Evolutionary conservation across 805 yeast species (phyloP).

Genomic region (Candida hispaniensis): DNA sequence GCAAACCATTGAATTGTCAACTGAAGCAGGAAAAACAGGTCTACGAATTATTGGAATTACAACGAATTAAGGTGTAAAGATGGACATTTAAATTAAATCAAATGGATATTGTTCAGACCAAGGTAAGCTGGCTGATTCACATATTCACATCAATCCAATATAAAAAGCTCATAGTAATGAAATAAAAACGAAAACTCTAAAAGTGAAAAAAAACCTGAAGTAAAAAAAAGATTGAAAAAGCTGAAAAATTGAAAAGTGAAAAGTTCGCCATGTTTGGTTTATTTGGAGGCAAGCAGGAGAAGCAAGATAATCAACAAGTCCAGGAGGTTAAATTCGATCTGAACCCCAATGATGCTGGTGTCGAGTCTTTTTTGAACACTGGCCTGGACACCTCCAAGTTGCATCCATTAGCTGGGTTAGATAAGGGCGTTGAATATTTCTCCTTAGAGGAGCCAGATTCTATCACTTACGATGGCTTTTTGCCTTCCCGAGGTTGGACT

Average conservation of each 20-base stretch:
- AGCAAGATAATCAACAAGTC: conserved; percentile 16
- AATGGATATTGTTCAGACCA: too few species aligned
- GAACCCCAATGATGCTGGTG: conserved; percentile 56
- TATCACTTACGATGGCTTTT: conserved; percentile 67
- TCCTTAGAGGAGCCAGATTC: conserved; percentile 79
- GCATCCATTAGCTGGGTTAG: conserved; percentile 90
- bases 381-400: conserved; percentile 60
- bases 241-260: too few species aligned
- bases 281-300: conserved; percentile 23
- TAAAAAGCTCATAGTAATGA: too few species aligned
- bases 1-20: conserved; percentile 5
- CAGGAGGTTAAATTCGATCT: conserved; percentile 39
- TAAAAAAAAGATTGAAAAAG: too few species aligned
- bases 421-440: conserved; percentile 77
- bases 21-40: conserved; percentile 13
- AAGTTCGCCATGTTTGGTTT: conserved; percentile 25
- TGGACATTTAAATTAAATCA: too few species aligned
- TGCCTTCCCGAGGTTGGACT: conserved; percentile 96
- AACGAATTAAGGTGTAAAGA: too few species aligned
- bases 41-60: conserved; percentile 12
- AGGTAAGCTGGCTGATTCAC: too few species aligned
- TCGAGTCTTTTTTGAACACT: conserved; percentile 48
- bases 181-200: too few species aligned
- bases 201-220: too few species aligned
- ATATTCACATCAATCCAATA: too few species aligned